These are phyloP conservation scores for Elsinoe batatas DNA, from an alignment of 2,329 filamentous ascomycete species.

Conservation along the genomic window DNA sequence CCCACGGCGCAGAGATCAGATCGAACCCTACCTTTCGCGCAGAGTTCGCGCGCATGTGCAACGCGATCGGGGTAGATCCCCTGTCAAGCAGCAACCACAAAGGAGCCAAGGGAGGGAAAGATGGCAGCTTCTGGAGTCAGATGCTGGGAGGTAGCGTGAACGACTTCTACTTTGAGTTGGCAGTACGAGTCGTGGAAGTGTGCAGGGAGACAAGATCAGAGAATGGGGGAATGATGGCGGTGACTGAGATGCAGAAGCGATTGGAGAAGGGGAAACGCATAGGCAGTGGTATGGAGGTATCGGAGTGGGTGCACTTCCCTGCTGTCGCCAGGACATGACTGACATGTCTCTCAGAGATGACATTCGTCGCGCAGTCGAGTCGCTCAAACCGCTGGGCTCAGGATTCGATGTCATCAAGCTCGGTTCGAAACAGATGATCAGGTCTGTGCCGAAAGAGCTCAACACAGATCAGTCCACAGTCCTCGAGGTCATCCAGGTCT, in stretches of 20 bases:
- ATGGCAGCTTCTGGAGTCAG: conserved; percentile 79
- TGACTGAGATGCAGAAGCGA: conserved; percentile 67
- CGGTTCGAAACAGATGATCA: conserved; percentile 75
- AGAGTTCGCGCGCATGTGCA: conserved; percentile 97
- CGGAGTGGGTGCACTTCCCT: conserved; percentile 46
- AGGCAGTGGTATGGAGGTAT: conserved; percentile 69
- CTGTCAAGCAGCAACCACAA: conserved; percentile 48
- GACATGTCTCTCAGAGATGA: conserved; percentile 54
- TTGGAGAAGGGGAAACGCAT: conserved; percentile 65
- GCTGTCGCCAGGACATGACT: not conserved
- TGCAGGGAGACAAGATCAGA: conserved; percentile 77
- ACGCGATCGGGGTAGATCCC: conserved; percentile 91
- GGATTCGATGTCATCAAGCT: conserved; percentile 79
- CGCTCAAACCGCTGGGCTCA: conserved; percentile 75
- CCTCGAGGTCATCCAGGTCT: conserved; percentile 78
- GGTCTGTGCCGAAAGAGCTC: conserved; percentile 87
- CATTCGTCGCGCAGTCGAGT: conserved; percentile 77
- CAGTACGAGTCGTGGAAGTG: conserved; percentile 88
- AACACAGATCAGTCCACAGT: conserved; percentile 90
- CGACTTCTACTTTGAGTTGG: conserved; percentile 97
- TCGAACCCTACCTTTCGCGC: conserved; percentile 91
- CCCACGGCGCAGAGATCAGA: conserved; percentile 90
- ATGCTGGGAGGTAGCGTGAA: conserved; percentile 85
- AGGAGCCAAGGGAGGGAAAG: conserved; percentile 32
- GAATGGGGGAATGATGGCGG: conserved; percentile 84